Conservation (phyloP, 2,329 filamentous ascomycete genomes). For the Didymella lethalis region DNA sequence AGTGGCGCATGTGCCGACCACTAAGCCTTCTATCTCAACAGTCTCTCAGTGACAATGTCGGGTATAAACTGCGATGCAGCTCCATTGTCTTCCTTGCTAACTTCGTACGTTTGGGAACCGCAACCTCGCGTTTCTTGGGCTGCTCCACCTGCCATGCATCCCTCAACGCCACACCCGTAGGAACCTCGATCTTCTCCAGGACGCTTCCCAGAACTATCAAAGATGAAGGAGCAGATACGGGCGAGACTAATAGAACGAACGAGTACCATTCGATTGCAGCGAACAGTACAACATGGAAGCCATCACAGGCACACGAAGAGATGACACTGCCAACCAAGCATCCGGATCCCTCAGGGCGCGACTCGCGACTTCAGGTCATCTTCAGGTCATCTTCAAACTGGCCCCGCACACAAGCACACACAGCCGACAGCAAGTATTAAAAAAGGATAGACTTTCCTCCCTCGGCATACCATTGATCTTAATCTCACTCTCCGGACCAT, state of each 20-base stretch:
- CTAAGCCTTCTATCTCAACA: not conserved
- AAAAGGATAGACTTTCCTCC: not conserved
- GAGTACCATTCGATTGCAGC: not conserved
- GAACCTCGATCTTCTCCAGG: not conserved
- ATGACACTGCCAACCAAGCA: not conserved
- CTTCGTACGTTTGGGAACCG: not conserved
- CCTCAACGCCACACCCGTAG: slow-evolving; percentile 11
- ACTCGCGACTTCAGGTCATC: slow-evolving; percentile 1
- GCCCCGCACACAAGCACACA: slow-evolving; percentile 6
- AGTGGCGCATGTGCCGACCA: slow-evolving; percentile 14
- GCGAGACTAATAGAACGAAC: not conserved
- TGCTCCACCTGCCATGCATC: slow-evolving; percentile 1
- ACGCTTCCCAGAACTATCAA: not conserved
- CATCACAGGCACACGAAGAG: not conserved
- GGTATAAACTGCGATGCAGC: not conserved
- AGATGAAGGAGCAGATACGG: not conserved
- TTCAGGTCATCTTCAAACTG: not conserved
- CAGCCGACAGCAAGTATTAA: not conserved
- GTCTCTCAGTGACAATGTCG: not conserved
- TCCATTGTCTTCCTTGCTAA: not conserved
- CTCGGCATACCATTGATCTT: not conserved
- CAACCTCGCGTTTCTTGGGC: slow-evolving; percentile 9
- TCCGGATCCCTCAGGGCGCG: not conserved
- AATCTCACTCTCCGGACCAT: slow-evolving; percentile 64
- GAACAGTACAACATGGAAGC: not conserved